These are phyloP conservation scores for Bretziella fagacearum DNA, from an alignment of 2,329 filamentous ascomycete species.

Conservation along the genomic window DNA sequence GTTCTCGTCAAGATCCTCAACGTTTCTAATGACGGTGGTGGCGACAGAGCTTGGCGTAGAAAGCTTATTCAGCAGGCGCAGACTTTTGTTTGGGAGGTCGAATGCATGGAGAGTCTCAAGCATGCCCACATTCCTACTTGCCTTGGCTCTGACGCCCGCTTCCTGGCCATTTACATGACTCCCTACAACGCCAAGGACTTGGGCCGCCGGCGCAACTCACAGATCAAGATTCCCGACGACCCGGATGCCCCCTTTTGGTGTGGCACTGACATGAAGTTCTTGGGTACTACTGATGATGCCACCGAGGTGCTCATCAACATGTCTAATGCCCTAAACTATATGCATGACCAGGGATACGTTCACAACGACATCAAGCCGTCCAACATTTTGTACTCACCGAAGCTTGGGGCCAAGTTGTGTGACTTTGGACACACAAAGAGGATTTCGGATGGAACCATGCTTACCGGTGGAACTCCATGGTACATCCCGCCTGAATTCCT, in stretches of 20 bases:
- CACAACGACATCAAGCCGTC: conserved; percentile 48
- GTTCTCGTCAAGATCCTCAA: conserved; percentile 9
- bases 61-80: conserved; percentile 36
- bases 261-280: conserved; percentile 27
- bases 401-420: conserved; percentile 41
- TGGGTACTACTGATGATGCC: conserved; percentile 32
- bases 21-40: background rate
- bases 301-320: conserved; percentile 37
- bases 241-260: background rate
- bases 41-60: background rate
- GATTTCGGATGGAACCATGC: conserved; percentile 26
- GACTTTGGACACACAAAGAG: conserved; percentile 41
- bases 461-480: conserved; percentile 41
- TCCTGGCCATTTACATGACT: conserved; percentile 44
- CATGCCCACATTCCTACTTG: conserved; percentile 42
- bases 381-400: conserved; percentile 42
- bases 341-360: conserved; percentile 35
- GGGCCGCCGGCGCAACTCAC: conserved; percentile 24
- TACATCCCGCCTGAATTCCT: conserved; percentile 47
- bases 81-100: conserved; percentile 41
- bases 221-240: conserved; percentile 32
- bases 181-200: conserved; percentile 41
- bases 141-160: conserved; percentile 42
- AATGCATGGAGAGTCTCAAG: conserved; percentile 36
- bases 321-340: conserved; percentile 35